These are phyloP conservation scores for Morella rubra DNA, from an alignment of 306 rosid species.

Conservation along the genomic window DNA sequence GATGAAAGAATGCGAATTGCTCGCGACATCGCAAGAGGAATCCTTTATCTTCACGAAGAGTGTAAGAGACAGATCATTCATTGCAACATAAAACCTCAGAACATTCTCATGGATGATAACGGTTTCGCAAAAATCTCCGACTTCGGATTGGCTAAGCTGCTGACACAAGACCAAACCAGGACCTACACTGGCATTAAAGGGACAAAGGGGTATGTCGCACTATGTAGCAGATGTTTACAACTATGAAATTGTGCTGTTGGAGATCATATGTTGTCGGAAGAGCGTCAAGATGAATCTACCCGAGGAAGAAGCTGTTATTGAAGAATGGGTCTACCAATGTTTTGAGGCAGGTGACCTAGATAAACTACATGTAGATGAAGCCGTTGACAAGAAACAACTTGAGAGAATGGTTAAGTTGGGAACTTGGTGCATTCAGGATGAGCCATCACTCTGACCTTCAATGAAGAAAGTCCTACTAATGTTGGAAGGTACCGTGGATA, in stretches of 20 bases:
- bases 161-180: neutral
- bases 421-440: neutral
- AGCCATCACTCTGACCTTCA: neutral
- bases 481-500: neutral
- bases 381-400: neutral
- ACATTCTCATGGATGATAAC: too few relatives aligned
- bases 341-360: neutral
- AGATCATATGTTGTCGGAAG: neutral
- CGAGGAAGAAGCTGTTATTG: neutral
- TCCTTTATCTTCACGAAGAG: conserved; percentile 1
- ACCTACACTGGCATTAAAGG: neutral
- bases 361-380: neutral
- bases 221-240: neutral
- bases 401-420: neutral
- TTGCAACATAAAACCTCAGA: neutral
- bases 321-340: neutral
- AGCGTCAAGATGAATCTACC: neutral
- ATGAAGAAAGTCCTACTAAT: neutral
- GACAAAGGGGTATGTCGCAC: neutral
- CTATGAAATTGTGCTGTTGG: neutral
- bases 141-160: too few relatives aligned
- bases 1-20: neutral
- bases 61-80: neutral
- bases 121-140: too few relatives aligned
- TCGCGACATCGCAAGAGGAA: neutral